A percentile compares a stretch with the other conserved stretches of the same genome.
phyloP scores from a whole-genome alignment of 2,329 filamentous ascomycete genomes.

The Ophiostoma ips region DNA sequence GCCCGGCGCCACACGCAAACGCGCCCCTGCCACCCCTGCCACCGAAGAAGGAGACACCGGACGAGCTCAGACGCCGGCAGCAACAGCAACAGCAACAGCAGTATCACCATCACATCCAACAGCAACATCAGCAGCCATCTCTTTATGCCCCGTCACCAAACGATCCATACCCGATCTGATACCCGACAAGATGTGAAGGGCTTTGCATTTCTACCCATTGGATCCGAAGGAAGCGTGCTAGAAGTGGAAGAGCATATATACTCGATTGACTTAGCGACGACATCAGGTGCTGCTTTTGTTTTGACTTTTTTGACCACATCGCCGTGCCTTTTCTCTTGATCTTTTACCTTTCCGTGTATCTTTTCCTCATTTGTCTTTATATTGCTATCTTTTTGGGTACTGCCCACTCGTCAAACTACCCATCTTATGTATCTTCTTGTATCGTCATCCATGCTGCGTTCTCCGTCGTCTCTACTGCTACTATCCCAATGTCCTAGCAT shows the following conservation, averaged over 20 bases:
- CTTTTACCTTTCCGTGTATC: not conserved
- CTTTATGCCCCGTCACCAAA: conserved; percentile 4
- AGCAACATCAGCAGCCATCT: conserved; percentile 3
- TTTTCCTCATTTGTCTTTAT: not conserved
- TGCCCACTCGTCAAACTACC: not conserved
- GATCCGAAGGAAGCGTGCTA: not conserved
- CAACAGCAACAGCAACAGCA: conserved; percentile 4
- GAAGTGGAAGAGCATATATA: not conserved
- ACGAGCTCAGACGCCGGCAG: conserved; percentile 30
- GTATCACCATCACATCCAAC: conserved; percentile 5
- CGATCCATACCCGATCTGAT: conserved; percentile 17
- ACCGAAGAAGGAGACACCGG: conserved; percentile 39
- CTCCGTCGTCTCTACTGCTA: too few relatives aligned
- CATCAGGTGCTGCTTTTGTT: not conserved
- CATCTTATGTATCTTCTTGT: not conserved
- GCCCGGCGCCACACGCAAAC: conserved; percentile 45
- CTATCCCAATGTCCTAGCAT: not conserved
- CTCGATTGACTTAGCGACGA: not conserved
- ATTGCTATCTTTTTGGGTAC: not conserved
- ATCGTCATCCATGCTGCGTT: not conserved
- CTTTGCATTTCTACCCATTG: not conserved
- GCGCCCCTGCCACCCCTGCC: conserved; percentile 46
- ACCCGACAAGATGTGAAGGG: conserved; percentile 16
- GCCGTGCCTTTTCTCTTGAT: not conserved
- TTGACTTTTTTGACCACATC: not conserved